These are phyloP conservation scores for Botrytis squamosa DNA, from an alignment of 2,329 filamentous ascomycete genomes.

Conservation along the genomic window DNA sequence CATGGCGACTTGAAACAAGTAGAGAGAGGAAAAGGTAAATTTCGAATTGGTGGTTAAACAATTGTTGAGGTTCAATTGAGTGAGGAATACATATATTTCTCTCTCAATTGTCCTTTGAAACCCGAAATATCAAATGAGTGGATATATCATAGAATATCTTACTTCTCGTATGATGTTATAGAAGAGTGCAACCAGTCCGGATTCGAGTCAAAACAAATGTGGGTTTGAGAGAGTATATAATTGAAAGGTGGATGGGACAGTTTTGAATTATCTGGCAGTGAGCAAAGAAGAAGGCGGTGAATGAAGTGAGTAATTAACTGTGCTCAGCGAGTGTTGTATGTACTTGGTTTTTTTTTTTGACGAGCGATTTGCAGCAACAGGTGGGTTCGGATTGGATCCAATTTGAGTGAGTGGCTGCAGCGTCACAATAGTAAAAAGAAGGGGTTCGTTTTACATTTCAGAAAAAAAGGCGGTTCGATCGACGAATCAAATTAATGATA, in stretches of 20 bases:
- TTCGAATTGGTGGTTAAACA: slow-evolving; percentile 2
- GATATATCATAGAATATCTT: slow-evolving; percentile 18
- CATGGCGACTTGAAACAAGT: slow-evolving; percentile 15
- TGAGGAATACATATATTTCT: slow-evolving; percentile 18
- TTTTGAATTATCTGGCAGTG: slow-evolving; percentile 15
- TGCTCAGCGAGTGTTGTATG: background rate
- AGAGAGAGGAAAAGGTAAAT: slow-evolving; percentile 1
- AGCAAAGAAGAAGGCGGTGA: slow-evolving; percentile 17
- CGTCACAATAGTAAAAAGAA: background rate
- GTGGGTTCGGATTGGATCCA: slow-evolving; percentile 8
- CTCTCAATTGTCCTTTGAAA: slow-evolving; percentile 20
- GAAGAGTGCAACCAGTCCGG: background rate
- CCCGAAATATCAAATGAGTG: slow-evolving; percentile 17
- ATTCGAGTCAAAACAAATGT: slow-evolving; percentile 22
- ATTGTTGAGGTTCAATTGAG: slow-evolving; percentile 21
- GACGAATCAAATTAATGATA: slow-evolving; percentile 13
- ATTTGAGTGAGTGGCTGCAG: slow-evolving; percentile 14
- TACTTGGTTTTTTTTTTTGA: slow-evolving; percentile 2
- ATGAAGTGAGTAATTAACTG: slow-evolving; percentile 1
- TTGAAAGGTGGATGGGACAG: slow-evolving; percentile 15
- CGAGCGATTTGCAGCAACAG: slow-evolving; percentile 16
- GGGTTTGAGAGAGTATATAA: slow-evolving; percentile 12
- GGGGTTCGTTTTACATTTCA: slow-evolving; percentile 19
- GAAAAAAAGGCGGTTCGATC: slow-evolving; percentile 8
- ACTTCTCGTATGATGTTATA: slow-evolving; percentile 7